These are phyloP conservation scores for Paraphysoderma sedebokerense DNA, from an alignment of 371 early-diverging fungal species.

Conservation along the genomic window DNA sequence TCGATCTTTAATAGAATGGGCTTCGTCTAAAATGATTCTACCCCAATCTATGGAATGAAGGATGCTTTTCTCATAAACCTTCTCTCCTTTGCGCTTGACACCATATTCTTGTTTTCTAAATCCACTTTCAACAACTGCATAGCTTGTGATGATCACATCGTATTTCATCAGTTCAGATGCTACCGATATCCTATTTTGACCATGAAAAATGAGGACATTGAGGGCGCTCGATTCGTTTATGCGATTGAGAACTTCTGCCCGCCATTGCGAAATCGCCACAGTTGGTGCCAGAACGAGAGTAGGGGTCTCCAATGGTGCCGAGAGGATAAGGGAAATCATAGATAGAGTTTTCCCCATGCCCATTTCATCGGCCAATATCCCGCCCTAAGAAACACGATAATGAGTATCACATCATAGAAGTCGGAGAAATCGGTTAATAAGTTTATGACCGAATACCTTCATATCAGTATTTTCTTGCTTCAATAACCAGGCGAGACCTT, in stretches of 20 bases:
- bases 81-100: constrained; percentile 23
- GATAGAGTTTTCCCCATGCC: constrained; percentile 99
- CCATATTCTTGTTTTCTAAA: constrained; percentile 64
- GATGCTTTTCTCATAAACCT: constrained; percentile 42
- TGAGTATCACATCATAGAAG: not conserved
- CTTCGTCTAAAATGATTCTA: constrained; percentile 76
- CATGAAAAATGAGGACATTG: constrained; percentile 53
- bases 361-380: constrained; percentile 68
- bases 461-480: constrained; percentile 43
- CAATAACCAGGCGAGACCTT: constrained; percentile 69
- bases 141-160: constrained; percentile 77
- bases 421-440: not conserved
- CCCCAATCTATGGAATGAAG: constrained; percentile 66
- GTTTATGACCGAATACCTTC: constrained; percentile 3
- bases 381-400: not conserved
- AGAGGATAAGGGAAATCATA: constrained; percentile 66
- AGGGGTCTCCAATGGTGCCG: constrained; percentile 38
- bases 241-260: constrained; percentile 53
- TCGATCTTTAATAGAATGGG: not conserved
- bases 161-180: constrained; percentile 28
- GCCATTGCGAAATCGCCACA: constrained; percentile 84
- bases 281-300: constrained; percentile 79
- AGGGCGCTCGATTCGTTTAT: constrained; percentile 33
- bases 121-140: constrained; percentile 53
- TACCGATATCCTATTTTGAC: constrained; percentile 17